Conservation (phyloP, 2,329 filamentous ascomycete species). For the Davidsoniella neocaledoniae region DNA sequence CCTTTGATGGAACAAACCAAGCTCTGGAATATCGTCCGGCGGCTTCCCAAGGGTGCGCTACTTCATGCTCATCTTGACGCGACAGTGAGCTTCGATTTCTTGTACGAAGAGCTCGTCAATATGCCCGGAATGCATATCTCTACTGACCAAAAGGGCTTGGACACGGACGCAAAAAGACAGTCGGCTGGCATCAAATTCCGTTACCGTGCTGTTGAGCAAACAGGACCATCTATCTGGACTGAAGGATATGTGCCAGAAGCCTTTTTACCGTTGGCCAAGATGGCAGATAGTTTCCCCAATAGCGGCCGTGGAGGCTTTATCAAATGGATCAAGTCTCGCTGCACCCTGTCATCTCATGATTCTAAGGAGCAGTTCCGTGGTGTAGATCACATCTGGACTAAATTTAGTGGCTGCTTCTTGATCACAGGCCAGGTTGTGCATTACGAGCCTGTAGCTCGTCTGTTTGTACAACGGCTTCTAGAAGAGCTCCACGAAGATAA, state of each 20-base stretch:
- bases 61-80: constrained; percentile 82
- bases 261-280: constrained; percentile 40
- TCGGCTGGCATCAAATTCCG: constrained; percentile 44
- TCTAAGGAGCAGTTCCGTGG: constrained; percentile 68
- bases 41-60: constrained; percentile 77
- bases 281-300: constrained; percentile 58
- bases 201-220: constrained; percentile 27
- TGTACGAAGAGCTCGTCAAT: constrained; percentile 54
- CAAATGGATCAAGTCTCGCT: constrained; percentile 58
- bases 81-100: constrained; percentile 74
- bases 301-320: constrained; percentile 57
- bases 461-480: constrained; percentile 57
- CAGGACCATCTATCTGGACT: constrained; percentile 41
- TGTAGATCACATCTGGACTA: constrained; percentile 67
- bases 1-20: constrained; percentile 70
- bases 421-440: constrained; percentile 60
- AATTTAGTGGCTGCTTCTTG: constrained; percentile 60
- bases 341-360: constrained; percentile 54
- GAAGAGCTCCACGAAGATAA: constrained; percentile 60
- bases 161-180: constrained; percentile 33
- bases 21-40: constrained; percentile 69
- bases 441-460: constrained; percentile 79
- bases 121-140: constrained; percentile 62
- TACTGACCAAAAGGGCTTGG: constrained; percentile 34
- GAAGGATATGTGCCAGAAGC: constrained; percentile 40